These are phyloP conservation scores for Clarireedia homoeocarpa DNA, from an alignment of 2,329 filamentous ascomycete species.

Conservation along the genomic window DNA sequence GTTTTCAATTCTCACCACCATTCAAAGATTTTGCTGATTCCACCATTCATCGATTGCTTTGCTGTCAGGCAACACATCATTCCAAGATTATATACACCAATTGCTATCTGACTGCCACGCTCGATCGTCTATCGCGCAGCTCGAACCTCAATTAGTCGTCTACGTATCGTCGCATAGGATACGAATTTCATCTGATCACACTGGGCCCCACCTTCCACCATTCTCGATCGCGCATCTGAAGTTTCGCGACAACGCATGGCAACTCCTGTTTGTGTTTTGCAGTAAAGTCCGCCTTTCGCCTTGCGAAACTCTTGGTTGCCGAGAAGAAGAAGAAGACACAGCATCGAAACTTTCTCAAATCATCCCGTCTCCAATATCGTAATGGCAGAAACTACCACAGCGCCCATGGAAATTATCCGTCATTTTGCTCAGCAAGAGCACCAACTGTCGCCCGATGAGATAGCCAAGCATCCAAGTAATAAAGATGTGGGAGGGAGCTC, in stretches of 20 bases:
- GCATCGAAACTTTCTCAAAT: no score
- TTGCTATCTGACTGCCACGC: no score
- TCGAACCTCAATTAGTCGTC: no score
- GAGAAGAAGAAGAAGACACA: no score
- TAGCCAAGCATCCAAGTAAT: conserved; percentile 21
- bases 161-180: neutral
- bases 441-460: conserved; percentile 19
- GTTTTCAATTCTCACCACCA: neutral
- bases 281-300: conserved; percentile 1
- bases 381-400: conserved; percentile 4
- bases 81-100: no score
- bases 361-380: neutral
- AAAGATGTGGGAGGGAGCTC: conserved; percentile 25
- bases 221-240: neutral
- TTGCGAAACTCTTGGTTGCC: no score
- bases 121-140: no score
- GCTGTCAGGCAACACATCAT: no score
- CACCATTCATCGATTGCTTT: no score
- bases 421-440: conserved; percentile 17
- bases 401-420: conserved; percentile 23
- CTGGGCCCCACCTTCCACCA: neutral
- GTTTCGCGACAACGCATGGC: conserved; percentile 8
- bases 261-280: conserved; percentile 1
- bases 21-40: neutral
- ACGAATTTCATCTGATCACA: neutral